Evolutionary conservation across 768 basidiomycete genomes (phyloP).

Genomic region (Pholiota conissans): DNA sequence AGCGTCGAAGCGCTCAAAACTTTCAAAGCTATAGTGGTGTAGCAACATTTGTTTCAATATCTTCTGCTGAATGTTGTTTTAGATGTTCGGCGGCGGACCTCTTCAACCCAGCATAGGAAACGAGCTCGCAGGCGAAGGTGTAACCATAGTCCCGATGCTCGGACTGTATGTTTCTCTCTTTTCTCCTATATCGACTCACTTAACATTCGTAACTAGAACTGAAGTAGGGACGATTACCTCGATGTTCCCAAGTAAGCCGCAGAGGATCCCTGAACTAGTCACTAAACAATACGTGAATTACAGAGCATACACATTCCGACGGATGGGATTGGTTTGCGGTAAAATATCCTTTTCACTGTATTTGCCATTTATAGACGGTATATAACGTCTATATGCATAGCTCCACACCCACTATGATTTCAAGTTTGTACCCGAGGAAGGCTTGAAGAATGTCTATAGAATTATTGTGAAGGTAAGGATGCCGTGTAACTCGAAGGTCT

Average conservation of each 20-base stretch:
- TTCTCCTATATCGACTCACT: not conserved
- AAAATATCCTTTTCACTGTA: not conserved
- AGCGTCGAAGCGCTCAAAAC: not conserved
- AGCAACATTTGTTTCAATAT: too few species aligned
- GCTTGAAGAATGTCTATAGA: not conserved
- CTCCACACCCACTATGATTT: not conserved
- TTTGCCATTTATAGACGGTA: not conserved
- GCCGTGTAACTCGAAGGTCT: too few species aligned
- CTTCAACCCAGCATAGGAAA: not conserved
- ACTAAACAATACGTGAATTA: not conserved
- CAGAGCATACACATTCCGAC: not conserved
- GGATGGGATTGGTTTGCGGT: constrained; percentile 3
- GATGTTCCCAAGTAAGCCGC: not conserved
- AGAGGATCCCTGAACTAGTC: too few species aligned
- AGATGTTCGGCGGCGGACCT: constrained; percentile 8
- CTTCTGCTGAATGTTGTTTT: not conserved
- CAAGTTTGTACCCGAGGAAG: constrained; percentile 3
- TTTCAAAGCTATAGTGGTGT: not conserved
- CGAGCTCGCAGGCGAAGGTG: not conserved
- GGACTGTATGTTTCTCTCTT: not conserved
- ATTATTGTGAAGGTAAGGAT: constrained; percentile 6
- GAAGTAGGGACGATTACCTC: not conserved
- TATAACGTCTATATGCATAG: not conserved
- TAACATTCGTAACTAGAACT: not conserved
- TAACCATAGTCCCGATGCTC: constrained; percentile 1